Base-by-base conservation (phyloP, 78 protist species). In the Dictyostelium firmibasis region DNA sequence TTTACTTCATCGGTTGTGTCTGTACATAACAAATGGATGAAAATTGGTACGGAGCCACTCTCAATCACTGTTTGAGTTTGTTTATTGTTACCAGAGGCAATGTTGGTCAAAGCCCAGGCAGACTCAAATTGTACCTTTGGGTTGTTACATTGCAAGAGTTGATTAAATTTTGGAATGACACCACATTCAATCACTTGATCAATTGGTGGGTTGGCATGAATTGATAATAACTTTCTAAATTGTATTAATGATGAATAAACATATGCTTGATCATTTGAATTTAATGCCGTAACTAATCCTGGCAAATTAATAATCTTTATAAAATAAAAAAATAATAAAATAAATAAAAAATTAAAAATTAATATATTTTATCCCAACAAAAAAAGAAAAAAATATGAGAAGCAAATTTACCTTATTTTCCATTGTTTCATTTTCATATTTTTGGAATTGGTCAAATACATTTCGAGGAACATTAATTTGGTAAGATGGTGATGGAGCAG, bases 81-180 rank as follows among this genome's bases (percentile, higher is more conserved):
- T 60, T 88, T 97, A 13, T 98, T 81, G 1, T 93, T 93, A 31
- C 99, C 99, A 0, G 99, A 98, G 1, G 99, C 99, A 14, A 99
- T 97, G 92, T 99, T 99, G 16, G 99, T 98, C 43, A 99, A 96
- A 13, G 99, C 99, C 99, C 99, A 99, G 0, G 98, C 98, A 2
- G 99, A 91, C 83, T 99, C 99, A 67, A 97, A 97, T 92, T 91
- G 87, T 13, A 91, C 81, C 53, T 78, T 78, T 31, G 86, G 27
- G 62, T 83, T 16, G 20, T 13, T 35, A 69, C 84, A 41, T 20
- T 64, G 62, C 14, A 89, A 81, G 7, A 89, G n/a, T 81, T 81
- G 81, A 35, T 89, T 78, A 4, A 89, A 64, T 81, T 50, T 89
- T 81, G 86, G 94, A 36, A 89, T 69, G 10, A 89, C 36, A 31